phyloP scores from a whole-genome alignment of 345 rosid genomes.

The Anacardium occidentale region DNA sequence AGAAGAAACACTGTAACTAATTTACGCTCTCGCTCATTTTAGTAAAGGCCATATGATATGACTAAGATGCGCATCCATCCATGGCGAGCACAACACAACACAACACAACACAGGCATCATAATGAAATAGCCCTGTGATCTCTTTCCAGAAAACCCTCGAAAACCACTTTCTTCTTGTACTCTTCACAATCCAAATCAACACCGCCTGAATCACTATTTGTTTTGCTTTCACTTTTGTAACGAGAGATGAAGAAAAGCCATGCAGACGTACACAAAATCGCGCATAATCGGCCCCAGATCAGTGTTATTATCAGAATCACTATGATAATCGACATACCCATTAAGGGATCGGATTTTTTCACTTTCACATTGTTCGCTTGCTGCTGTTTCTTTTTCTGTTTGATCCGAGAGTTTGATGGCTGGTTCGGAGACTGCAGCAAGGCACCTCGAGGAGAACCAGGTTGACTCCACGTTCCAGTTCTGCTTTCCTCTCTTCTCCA shows the following conservation, averaged over 20 bases:
- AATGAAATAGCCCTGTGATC: conserved; percentile 29
- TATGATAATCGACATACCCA: conserved; percentile 55
- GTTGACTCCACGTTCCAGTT: neutral
- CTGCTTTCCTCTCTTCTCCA: neutral
- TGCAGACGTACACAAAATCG: conserved; percentile 61
- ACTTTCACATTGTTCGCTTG: neutral
- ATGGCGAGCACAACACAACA: too few relatives aligned
- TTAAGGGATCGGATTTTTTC: conserved; percentile 33
- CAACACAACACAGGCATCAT: neutral
- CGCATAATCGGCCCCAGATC: conserved; percentile 62
- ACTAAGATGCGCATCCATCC: conserved; percentile 2
- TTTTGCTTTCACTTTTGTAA: conserved; percentile 15
- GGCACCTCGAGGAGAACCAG: conserved; percentile 11
- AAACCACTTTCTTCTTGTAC: conserved; percentile 57
- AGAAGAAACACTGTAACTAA: neutral
- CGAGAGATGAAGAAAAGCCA: conserved; percentile 56
- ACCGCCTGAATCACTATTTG: conserved; percentile 2
- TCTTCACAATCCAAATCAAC: conserved; percentile 45
- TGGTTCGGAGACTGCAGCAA: neutral
- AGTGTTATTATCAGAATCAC: conserved; percentile 52
- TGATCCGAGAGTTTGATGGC: neutral
- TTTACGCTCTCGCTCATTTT: conserved; percentile 8
- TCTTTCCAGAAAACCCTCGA: conserved; percentile 74
- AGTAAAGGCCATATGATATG: neutral
- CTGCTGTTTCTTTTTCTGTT: neutral